A percentile compares a stretch with the other conserved stretches of the same genome.
Conservation (phyloP, 1,284 basidiomycete genomes). For the Pseudozyma thailandica region DNA sequence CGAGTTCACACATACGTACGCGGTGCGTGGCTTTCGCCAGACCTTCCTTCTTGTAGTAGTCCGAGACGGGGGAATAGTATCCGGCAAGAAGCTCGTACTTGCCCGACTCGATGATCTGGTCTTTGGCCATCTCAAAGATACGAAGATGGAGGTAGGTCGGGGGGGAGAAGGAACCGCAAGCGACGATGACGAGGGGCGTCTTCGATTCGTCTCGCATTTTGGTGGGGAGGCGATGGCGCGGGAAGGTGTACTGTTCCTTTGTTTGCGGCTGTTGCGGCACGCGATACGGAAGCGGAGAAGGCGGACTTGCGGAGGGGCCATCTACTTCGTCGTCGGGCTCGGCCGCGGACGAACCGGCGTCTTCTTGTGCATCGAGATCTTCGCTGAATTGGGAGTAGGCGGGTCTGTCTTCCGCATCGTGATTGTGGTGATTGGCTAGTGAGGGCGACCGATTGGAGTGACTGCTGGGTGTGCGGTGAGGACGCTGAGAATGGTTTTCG, state of each 20-base stretch:
- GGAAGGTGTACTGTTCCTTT: slow-evolving; percentile 63
- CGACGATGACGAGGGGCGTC: slow-evolving; percentile 69
- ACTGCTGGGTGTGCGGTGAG: slow-evolving; percentile 13
- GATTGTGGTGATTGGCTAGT: not conserved
- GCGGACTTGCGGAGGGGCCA: slow-evolving; percentile 21
- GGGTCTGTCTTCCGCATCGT: slow-evolving; percentile 31
- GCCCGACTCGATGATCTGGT: slow-evolving; percentile 90
- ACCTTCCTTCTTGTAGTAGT: slow-evolving; percentile 67
- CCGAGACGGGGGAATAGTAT: slow-evolving; percentile 86
- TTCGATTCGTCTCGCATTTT: slow-evolving; percentile 65
- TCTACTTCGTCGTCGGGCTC: slow-evolving; percentile 58
- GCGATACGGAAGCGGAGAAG: slow-evolving; percentile 13
- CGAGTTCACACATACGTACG: slow-evolving; percentile 68
- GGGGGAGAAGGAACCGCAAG: slow-evolving; percentile 73
- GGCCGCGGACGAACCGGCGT: slow-evolving; percentile 37
- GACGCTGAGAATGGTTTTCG: too few species aligned
- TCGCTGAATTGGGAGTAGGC: slow-evolving; percentile 49
- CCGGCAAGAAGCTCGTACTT: slow-evolving; percentile 92
- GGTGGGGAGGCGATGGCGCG: slow-evolving; percentile 62
- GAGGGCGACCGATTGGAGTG: slow-evolving; percentile 14
- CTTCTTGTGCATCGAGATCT: slow-evolving; percentile 49
- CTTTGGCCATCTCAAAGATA: slow-evolving; percentile 98
- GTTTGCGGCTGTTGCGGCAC: slow-evolving; percentile 57
- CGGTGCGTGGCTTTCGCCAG: slow-evolving; percentile 65
- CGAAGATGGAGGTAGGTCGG: slow-evolving; percentile 75